A percentile compares a stretch with the other conserved stretches of the same genome.
Evolutionary conservation across 116 monocot species (phyloP).

Genomic region (Trichopus zeylanicus): DNA sequence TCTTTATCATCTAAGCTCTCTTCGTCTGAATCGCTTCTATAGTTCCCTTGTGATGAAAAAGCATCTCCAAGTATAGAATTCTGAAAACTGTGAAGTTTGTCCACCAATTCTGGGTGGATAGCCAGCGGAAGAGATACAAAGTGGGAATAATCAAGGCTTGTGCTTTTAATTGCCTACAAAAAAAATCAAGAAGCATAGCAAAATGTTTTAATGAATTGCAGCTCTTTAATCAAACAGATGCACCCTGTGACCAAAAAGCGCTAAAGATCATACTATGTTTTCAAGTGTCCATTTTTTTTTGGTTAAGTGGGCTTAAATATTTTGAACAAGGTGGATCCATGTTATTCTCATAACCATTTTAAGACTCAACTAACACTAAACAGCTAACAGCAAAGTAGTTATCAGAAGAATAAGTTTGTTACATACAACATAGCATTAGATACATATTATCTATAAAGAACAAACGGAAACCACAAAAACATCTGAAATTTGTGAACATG

Average conservation of each 20-base stretch:
- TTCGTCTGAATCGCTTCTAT: constrained; percentile 12
- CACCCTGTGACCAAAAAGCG: too few relatives aligned
- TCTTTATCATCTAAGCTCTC: constrained; percentile 22
- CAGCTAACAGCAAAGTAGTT: too few relatives aligned
- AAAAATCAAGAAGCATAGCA: neutral
- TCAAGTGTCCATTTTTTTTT: too few relatives aligned
- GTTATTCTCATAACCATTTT: too few relatives aligned
- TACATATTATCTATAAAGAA: too few relatives aligned
- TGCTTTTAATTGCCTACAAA: constrained; percentile 65
- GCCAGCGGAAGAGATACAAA: constrained; percentile 93
- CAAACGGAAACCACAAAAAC: neutral
- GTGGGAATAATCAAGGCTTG: constrained; percentile 82
- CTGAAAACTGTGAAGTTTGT: constrained; percentile 73
- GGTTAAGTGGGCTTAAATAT: too few relatives aligned
- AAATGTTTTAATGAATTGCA: too few relatives aligned
- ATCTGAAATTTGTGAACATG: neutral
- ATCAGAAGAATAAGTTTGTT: too few relatives aligned
- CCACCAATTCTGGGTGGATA: constrained; percentile 56
- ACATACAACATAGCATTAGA: neutral
- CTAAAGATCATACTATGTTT: too few relatives aligned
- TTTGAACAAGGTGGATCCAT: too few relatives aligned
- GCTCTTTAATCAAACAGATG: too few relatives aligned
- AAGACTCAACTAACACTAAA: too few relatives aligned
- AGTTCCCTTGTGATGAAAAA: constrained; percentile 17
- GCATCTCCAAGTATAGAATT: constrained; percentile 45